A percentile compares a stretch with the other conserved stretches of the same genome.
These are phyloP conservation scores for Ustulina deusta DNA, from an alignment of 2,329 filamentous ascomycete genomes.

Conservation along the genomic window DNA sequence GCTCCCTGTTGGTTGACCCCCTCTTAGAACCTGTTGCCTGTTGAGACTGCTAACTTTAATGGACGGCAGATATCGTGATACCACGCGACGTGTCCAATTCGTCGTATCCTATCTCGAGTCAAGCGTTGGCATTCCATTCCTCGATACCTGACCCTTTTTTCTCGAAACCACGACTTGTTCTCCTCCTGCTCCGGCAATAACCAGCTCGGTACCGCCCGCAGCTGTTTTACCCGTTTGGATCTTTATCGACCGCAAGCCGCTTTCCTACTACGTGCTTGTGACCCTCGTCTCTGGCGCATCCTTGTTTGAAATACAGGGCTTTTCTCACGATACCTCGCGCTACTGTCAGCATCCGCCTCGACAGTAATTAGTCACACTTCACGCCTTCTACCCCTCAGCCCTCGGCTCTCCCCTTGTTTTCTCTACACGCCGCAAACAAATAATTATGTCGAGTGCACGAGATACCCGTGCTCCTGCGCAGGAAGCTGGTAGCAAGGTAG, in stretches of 20 bases:
- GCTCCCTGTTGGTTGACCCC: background rate
- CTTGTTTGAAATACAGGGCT: background rate
- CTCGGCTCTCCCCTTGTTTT: background rate
- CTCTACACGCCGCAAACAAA: background rate
- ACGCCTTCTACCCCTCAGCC: background rate
- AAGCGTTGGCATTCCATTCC: too few species aligned
- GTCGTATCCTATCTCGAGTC: background rate
- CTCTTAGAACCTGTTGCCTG: background rate
- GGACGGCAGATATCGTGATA: background rate
- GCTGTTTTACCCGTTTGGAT: background rate
- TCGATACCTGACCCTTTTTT: background rate
- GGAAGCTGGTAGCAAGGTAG: conserved; percentile 42
- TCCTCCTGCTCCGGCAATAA: background rate
- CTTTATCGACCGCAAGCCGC: background rate
- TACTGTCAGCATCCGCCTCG: background rate
- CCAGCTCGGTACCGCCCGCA: background rate
- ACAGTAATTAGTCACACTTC: background rate
- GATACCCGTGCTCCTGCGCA: conserved; percentile 44
- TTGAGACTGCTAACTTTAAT: background rate
- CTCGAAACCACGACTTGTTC: background rate
- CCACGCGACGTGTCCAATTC: background rate
- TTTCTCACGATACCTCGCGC: background rate
- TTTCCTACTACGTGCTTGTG: background rate
- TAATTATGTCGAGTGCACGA: conserved; percentile 44
- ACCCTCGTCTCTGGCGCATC: background rate